phyloP scores from a whole-genome alignment of 169 alveolate genomes.

The Sarcocystis neurona region DNA sequence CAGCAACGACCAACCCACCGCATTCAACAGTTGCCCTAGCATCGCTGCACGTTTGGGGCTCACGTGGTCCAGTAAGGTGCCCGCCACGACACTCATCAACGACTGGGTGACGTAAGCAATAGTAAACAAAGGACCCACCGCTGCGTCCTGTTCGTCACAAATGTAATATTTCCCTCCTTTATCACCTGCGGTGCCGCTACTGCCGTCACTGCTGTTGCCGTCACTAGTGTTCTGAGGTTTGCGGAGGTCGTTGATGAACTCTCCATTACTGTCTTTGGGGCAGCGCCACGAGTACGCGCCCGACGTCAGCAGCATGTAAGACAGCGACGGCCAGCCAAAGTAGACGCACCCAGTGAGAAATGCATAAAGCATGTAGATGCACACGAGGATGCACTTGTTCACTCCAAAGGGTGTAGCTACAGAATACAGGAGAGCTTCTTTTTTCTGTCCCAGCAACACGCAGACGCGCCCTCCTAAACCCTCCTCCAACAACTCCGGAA shows the following conservation, averaged over 20 bases:
- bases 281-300: conserved; percentile 65
- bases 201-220: background rate
- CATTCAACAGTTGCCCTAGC: conserved; percentile 49
- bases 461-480: background rate
- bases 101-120: conserved; percentile 45
- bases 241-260: background rate
- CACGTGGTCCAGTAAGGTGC: conserved; percentile 54
- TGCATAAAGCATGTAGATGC: conserved; percentile 42
- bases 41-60: conserved; percentile 60
- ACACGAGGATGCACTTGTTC: conserved; percentile 22
- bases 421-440: background rate
- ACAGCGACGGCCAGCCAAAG: conserved; percentile 61
- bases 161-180: conserved; percentile 2
- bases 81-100: conserved; percentile 55
- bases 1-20: conserved; percentile 50
- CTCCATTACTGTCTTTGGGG: background rate
- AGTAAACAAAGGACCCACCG: conserved; percentile 45
- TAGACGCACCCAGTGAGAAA: conserved; percentile 61
- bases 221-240: background rate
- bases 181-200: background rate
- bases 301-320: conserved; percentile 50
- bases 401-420: conserved; percentile 12
- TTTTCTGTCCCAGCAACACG: background rate
- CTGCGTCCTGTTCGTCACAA: conserved; percentile 59
- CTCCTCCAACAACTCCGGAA: background rate